Base-by-base conservation (phyloP, 768 basidiomycete species). In the Tephrocybe sp. region DNA sequence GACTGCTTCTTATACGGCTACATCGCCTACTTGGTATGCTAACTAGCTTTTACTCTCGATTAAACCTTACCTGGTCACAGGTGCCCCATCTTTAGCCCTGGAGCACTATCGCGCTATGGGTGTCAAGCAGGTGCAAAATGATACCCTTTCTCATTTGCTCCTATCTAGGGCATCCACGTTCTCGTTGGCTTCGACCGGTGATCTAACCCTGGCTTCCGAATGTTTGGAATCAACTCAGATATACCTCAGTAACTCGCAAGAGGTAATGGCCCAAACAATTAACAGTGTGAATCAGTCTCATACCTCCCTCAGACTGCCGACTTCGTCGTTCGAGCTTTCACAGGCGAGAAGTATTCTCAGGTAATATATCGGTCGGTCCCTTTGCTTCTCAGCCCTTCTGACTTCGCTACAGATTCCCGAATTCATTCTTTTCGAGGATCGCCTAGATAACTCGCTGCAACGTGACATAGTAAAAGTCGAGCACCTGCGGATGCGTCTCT, bases 141-240 rank as follows among this genome's bases (percentile, higher is more conserved):
- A 97, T 60, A 96, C 94, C 1, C 73, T 97, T 7, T 91, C 90
- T 1, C 90, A 96, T 62, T 79, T 91, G 47, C 67, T 93, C 44
- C 77, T 93, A 34, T 82, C 88, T 16, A 80, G 92, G 18, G 80
- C 86, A 9, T 81, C 84, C 18, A 88, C 84, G 0, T 95, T 92
- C 71, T 91, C 89, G 2, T 69, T 87, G 31, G 84, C 88, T 36
- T 74, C 87, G 4, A 78, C 72, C 12, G 91, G 91, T 7, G 91
- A 93, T 59, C 65, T 93, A 24, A 86, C 89, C 1, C 79, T 83
- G 65, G 74, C 81, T 19, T 77, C 85, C 12, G 91, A 92, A 64
- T 89, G 87, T 62, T 58, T 89, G 31, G 89, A 91, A 61, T 77
- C 87, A 3, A 87, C 85, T 48, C 87, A 92, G 52, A 88, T 92